phyloP scores from a whole-genome alignment of 2,329 filamentous ascomycete species.

The Reticulascus tulasneorum region DNA sequence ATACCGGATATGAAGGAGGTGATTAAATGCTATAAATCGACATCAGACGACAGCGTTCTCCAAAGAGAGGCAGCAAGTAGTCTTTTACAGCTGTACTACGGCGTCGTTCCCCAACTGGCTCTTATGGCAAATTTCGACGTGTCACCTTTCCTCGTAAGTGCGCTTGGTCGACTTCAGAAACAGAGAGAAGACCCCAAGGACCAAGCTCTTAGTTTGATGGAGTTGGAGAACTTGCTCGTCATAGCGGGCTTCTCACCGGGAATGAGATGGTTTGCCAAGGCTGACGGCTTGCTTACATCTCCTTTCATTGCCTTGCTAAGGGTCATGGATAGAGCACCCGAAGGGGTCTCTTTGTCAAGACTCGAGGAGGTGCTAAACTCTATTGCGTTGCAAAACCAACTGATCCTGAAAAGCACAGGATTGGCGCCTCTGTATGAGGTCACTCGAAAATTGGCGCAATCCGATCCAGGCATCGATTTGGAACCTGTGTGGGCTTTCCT shows the following conservation, averaged over 20 bases:
- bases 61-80: constrained; percentile 77
- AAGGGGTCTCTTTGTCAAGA: constrained; percentile 37
- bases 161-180: constrained; percentile 59
- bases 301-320: constrained; percentile 70
- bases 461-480: constrained; percentile 22
- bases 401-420: constrained; percentile 52
- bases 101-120: constrained; percentile 73
- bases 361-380: constrained; percentile 47
- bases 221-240: constrained; percentile 75
- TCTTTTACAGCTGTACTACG: constrained; percentile 79
- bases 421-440: constrained; percentile 43
- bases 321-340: constrained; percentile 47
- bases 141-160: constrained; percentile 67
- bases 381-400: constrained; percentile 61
- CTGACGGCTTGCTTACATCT: constrained; percentile 57
- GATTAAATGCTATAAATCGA: constrained; percentile 67
- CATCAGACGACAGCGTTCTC: constrained; percentile 64
- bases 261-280: constrained; percentile 88
- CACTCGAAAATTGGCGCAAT: constrained; percentile 25
- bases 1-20: constrained; percentile 81
- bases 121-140: constrained; percentile 86
- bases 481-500: constrained; percentile 63
- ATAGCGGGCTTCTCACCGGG: constrained; percentile 77
- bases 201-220: constrained; percentile 59
- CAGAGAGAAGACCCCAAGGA: constrained; percentile 45